Percentiles rank a stretch among this genome's conserved stretches.
Conservation (phyloP, 805 yeast species). For the Gaillardinia entomophila region DNA sequence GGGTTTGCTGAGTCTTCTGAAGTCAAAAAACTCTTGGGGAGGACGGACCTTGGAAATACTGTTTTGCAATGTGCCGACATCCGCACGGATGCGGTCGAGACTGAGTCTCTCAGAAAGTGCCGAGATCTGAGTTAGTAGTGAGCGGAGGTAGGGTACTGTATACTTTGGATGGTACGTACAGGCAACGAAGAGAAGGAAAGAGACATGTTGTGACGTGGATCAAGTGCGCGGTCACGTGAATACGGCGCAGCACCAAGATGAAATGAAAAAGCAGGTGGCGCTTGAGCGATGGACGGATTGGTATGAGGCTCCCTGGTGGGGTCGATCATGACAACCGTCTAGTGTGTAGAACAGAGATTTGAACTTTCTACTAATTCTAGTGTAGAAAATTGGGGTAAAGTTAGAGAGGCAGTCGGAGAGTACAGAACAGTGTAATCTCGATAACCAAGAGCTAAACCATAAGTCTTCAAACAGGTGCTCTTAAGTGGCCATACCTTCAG, state of each 20-base stretch:
- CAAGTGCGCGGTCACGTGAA: too few species aligned
- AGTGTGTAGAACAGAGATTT: too few species aligned
- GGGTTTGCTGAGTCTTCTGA: conserved; percentile 87
- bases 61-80: conserved; percentile 44
- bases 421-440: too few species aligned
- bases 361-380: too few species aligned
- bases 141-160: conserved; percentile 22
- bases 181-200: conserved; percentile 33
- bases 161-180: conserved; percentile 22
- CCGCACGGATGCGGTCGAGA: conserved; percentile 17
- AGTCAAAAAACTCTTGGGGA: conserved; percentile 90
- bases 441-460: too few species aligned
- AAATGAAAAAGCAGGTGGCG: too few species aligned
- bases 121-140: conserved; percentile 42
- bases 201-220: conserved; percentile 24
- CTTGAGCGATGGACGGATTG: too few species aligned
- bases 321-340: too few species aligned
- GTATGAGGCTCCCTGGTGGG: too few species aligned
- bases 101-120: conserved; percentile 22
- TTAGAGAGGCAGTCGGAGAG: too few species aligned
- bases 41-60: conserved; percentile 73
- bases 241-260: too few species aligned
- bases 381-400: too few species aligned
- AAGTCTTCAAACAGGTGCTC: conserved; percentile 18
- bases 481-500: conserved; percentile 4